Evolutionary conservation across 2,329 filamentous ascomycete genomes (phyloP), one percentile per base, ranked within the genome.

Genomic region (Colletotrichum tabaci): DNA sequence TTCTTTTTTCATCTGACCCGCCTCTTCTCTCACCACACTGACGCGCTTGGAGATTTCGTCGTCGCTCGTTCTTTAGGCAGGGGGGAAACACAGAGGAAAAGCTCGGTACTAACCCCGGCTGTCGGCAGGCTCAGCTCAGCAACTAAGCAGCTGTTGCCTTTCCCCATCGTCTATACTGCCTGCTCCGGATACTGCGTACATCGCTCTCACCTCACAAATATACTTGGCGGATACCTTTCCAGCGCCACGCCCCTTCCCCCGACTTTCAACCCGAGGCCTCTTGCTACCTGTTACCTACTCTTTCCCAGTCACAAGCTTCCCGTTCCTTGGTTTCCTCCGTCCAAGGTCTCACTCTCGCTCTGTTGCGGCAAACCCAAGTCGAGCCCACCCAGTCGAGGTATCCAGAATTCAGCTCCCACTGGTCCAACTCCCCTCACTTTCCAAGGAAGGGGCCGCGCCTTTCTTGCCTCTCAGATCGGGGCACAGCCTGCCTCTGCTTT

Each of bases 261-360:
- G 35, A 0, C 53, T 68, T 30, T 53, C 58, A 69, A 42, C 47
- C 69, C 69, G 65, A 72, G 69, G 65, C 61, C 65, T 46, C 52
- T 56, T 49, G 57, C 26, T 63, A 53, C 53, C 60, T 49, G 15
- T 63, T 38, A 52, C 69, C 26, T 63, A 46, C 53, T 64, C 49
- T n/a, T 68, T 26, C 58, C 69, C 60, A 30, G 69, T 72, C 69
- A 72, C 66, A 69, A 72, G 69, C 60, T 63, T 64, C 64, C 58
- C 16, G 30, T 68, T 69, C 66, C 66, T 64, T 72, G 69, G 66
- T 72, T 72, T 40, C 66, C 60, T 69, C 65, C 46, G 55, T 66
- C 23, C 61, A 70, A 66, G 35, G 61, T 53, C 38, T 63, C 53
- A 53, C 40, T 56, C 40, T 56, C 26, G 42, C 42, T 23, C n/a